These are phyloP conservation scores for Cyclostephanos tholiformis DNA, from an alignment of 108 stramenopile genomes.

Conservation along the genomic window DNA sequence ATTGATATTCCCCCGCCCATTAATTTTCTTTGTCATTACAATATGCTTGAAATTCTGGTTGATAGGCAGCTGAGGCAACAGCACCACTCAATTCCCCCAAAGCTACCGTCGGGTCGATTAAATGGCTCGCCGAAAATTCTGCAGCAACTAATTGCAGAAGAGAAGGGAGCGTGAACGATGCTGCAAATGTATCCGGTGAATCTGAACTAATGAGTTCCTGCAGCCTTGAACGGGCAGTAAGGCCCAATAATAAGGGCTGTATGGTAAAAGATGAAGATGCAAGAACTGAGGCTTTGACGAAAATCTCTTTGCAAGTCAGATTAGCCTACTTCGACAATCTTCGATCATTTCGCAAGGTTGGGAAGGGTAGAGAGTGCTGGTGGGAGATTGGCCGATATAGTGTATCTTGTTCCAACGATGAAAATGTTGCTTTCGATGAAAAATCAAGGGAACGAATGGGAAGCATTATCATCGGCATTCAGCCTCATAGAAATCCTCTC, in stretches of 20 bases:
- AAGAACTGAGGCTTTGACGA: not conserved
- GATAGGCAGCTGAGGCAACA: no score
- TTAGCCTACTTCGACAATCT: constrained; percentile 40
- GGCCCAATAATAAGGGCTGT: not conserved
- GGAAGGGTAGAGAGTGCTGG: constrained; percentile 48
- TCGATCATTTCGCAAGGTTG: constrained; percentile 34
- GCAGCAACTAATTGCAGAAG: constrained; percentile 38
- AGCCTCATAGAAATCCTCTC: constrained; percentile 50
- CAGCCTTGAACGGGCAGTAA: not conserved
- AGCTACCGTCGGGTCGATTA: constrained; percentile 1
- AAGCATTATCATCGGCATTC: constrained; percentile 40
- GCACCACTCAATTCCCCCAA: constrained; percentile 14
- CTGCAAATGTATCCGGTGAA: constrained; percentile 18
- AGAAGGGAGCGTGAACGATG: constrained; percentile 39
- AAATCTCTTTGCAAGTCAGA: not conserved
- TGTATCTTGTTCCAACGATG: not conserved
- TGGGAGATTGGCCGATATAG: constrained; percentile 48
- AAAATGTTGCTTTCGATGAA: not conserved
- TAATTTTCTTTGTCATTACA: no score
- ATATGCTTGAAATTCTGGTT: no score
- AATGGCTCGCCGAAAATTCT: constrained; percentile 35
- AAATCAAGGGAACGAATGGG: not conserved
- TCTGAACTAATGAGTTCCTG: not conserved
- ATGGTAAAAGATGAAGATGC: not conserved
- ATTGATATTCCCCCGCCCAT: no score